Evolutionary conservation across 306 rosid genomes (phyloP).

Genomic region (Gastrolobium villosum): DNA sequence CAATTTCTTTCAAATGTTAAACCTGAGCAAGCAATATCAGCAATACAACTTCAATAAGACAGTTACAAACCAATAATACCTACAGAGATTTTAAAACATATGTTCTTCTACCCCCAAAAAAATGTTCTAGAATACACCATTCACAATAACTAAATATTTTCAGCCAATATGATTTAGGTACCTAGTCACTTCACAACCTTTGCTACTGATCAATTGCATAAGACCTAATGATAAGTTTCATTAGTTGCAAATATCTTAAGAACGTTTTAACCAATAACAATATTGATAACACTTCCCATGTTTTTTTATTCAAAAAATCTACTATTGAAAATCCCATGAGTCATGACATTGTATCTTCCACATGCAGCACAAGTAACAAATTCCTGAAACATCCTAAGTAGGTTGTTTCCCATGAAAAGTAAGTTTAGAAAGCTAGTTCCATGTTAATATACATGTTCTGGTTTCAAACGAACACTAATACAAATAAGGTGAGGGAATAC

Average conservation of each 20-base stretch:
- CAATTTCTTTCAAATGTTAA: conserved; percentile 9
- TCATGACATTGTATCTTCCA: too few species aligned
- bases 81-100: conserved; percentile 21
- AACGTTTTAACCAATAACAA: neutral
- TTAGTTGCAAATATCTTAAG: conserved; percentile 13
- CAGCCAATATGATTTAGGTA: neutral
- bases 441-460: neutral
- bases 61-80: conserved; percentile 28
- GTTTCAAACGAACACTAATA: neutral
- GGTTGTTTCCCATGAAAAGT: too few species aligned
- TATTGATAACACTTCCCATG: too few species aligned
- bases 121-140: neutral
- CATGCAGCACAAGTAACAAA: neutral
- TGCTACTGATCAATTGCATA: neutral
- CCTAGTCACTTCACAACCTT: conserved; percentile 9
- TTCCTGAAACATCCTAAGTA: neutral
- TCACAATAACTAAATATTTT: neutral
- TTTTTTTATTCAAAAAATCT: too few species aligned
- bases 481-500: conserved; percentile 1
- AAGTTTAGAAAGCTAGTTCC: neutral
- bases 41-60: conserved; percentile 18
- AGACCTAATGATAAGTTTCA: conserved; percentile 7
- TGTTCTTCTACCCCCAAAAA: neutral
- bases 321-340: neutral
- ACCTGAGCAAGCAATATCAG: conserved; percentile 29